A percentile compares a stretch with the other conserved stretches of the same genome.
phyloP scores from a whole-genome alignment of 2,329 filamentous ascomycete genomes.

The Arthroderma uncinatum region DNA sequence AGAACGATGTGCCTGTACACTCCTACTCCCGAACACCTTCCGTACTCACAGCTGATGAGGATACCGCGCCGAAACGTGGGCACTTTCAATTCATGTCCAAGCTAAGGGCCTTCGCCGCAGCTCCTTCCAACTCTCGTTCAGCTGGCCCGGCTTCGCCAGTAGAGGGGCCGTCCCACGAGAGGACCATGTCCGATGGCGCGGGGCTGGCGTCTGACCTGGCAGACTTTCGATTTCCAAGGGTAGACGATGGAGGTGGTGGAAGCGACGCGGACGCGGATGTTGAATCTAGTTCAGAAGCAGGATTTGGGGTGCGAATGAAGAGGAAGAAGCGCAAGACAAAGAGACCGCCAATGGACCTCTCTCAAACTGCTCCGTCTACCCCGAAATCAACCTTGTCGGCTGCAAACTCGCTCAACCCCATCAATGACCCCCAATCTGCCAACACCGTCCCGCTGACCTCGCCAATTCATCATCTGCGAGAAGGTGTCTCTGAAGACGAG shows the following conservation, averaged over 20 bases:
- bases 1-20: constrained; percentile 34
- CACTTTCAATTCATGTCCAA: constrained; percentile 62
- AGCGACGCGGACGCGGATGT: constrained; percentile 68
- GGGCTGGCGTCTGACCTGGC: constrained; percentile 41
- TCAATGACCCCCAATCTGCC: constrained; percentile 30
- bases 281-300: constrained; percentile 77
- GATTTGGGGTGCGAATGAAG: constrained; percentile 39
- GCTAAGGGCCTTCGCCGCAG: constrained; percentile 59
- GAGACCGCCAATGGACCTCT: constrained; percentile 45
- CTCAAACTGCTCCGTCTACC: constrained; percentile 57
- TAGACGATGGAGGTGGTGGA: constrained; percentile 42
- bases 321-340: constrained; percentile 56
- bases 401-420: constrained; percentile 35
- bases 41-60: constrained; percentile 46
- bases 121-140: constrained; percentile 41
- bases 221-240: constrained; percentile 42
- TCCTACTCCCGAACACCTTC: constrained; percentile 53
- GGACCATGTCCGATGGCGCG: constrained; percentile 27
- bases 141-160: constrained; percentile 38
- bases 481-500: constrained; percentile 64
- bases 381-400: constrained; percentile 41
- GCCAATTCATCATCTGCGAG: constrained; percentile 42
- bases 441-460: constrained; percentile 52
- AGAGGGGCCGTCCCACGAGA: constrained; percentile 29
- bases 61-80: constrained; percentile 45